A percentile compares a stretch with the other conserved stretches of the same genome.
These are phyloP conservation scores for Achaetomiella virescens DNA, from an alignment of 495 filamentous ascomycete species.

Conservation along the genomic window DNA sequence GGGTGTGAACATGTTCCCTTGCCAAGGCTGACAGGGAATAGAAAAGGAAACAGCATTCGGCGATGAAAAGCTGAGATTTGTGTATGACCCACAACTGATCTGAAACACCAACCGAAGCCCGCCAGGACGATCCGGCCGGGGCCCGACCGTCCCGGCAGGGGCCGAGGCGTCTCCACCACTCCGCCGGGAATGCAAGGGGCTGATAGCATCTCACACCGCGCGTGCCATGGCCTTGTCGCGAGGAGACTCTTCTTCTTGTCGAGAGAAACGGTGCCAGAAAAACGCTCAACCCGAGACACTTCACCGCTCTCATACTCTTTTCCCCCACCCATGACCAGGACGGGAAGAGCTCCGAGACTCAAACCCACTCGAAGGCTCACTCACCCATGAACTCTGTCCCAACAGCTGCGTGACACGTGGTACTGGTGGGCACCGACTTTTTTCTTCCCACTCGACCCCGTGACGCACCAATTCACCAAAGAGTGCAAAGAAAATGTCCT, in stretches of 20 bases:
- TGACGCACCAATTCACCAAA: not conserved
- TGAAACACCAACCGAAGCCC: too few relatives aligned
- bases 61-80: too few relatives aligned
- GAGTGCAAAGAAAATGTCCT: not conserved
- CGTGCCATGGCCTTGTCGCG: conserved; percentile 2
- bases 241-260: conserved; percentile 6
- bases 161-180: conserved; percentile 9
- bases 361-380: conserved; percentile 7
- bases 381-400: conserved; percentile 18
- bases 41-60: too few relatives aligned
- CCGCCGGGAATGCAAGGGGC: conserved; percentile 9
- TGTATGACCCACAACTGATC: too few relatives aligned
- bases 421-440: conserved; percentile 9
- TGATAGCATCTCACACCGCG: conserved; percentile 12
- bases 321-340: too few relatives aligned
- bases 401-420: conserved; percentile 32
- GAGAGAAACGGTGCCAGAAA: conserved; percentile 2
- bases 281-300: not conserved
- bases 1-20: too few relatives aligned
- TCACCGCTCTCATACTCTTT: not conserved
- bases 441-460: not conserved
- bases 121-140: not conserved
- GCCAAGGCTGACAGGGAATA: too few relatives aligned
- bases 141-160: conserved; percentile 13
- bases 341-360: not conserved